Percentiles rank a stretch among this genome's conserved stretches.
These are phyloP conservation scores for Syncephalastrum racemosum DNA, from an alignment of 371 early-diverging fungal species.

Conservation along the genomic window DNA sequence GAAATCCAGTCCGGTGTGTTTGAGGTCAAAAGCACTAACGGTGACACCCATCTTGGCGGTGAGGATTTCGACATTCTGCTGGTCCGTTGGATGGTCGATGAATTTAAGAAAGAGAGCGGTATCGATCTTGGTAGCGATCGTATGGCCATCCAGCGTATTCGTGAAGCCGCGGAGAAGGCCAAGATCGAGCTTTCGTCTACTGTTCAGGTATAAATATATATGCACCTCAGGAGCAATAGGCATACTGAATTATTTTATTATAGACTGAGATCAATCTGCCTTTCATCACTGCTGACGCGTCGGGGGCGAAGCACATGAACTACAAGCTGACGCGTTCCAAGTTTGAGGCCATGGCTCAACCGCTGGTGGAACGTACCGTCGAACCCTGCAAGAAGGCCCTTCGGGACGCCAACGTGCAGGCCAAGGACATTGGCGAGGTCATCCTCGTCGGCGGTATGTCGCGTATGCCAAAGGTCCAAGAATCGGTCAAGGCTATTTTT, in stretches of 20 bases:
- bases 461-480: constrained; percentile 94
- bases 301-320: constrained; percentile 93
- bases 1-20: constrained; percentile 95
- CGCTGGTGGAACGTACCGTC: constrained; percentile 83
- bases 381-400: constrained; percentile 94
- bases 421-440: constrained; percentile 88
- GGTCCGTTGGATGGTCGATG: constrained; percentile 74
- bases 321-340: constrained; percentile 85
- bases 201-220: constrained; percentile 36
- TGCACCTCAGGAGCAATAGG: background rate
- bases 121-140: constrained; percentile 74
- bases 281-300: constrained; percentile 86
- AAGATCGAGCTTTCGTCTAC: constrained; percentile 94
- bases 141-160: constrained; percentile 86
- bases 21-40: constrained; percentile 93
- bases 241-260: background rate
- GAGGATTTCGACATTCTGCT: constrained; percentile 95
- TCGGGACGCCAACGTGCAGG: constrained; percentile 83
- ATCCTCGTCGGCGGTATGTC: constrained; percentile 99
- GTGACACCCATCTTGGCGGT: constrained; percentile 96
- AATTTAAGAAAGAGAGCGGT: constrained; percentile 80
- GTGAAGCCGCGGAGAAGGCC: constrained; percentile 94
- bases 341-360: constrained; percentile 80
- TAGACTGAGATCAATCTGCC: constrained; percentile 90
- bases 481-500: constrained; percentile 86